Evolutionary conservation across 2,329 filamentous ascomycete genomes (phyloP).

Genomic region (Talaromyces sp.): DNA sequence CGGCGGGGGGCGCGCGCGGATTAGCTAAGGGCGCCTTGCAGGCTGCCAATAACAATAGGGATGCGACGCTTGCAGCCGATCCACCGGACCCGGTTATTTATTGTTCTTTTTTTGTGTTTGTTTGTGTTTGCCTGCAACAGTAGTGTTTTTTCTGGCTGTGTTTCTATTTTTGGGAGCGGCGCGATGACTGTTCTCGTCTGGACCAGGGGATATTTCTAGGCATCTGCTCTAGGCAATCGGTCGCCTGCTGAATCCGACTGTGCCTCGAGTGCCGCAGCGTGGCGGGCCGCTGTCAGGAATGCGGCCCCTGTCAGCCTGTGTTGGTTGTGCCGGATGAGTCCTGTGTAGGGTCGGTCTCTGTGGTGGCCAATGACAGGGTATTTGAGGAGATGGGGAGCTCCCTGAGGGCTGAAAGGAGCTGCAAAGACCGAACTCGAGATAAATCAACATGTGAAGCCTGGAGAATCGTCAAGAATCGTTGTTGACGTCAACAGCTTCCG

Average conservation of each 20-base stretch:
- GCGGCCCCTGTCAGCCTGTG: background rate
- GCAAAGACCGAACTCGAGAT: no score
- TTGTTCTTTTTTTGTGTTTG: background rate
- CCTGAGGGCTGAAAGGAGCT: no score
- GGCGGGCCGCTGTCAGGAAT: background rate
- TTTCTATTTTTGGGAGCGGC: background rate
- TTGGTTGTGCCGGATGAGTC: background rate
- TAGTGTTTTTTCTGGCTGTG: background rate
- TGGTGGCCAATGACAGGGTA: no score
- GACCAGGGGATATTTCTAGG: no score
- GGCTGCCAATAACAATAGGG: conserved; percentile 12
- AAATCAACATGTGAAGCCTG: background rate
- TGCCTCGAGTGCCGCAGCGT: background rate
- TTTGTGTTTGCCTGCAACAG: background rate
- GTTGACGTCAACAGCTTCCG: conserved; percentile 5
- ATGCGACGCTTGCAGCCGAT: background rate
- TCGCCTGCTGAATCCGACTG: background rate
- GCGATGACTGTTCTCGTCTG: background rate
- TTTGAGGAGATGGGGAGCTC: no score
- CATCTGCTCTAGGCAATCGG: background rate
- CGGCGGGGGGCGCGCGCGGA: background rate
- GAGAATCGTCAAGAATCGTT: background rate
- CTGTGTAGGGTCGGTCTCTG: no score
- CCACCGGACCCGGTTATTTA: background rate
- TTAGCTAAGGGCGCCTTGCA: conserved; percentile 12